Percentiles rank a stretch among this genome's conserved stretches.
phyloP scores from a whole-genome alignment of 1,139 yeast genomes.

The Diutina catenulata region DNA sequence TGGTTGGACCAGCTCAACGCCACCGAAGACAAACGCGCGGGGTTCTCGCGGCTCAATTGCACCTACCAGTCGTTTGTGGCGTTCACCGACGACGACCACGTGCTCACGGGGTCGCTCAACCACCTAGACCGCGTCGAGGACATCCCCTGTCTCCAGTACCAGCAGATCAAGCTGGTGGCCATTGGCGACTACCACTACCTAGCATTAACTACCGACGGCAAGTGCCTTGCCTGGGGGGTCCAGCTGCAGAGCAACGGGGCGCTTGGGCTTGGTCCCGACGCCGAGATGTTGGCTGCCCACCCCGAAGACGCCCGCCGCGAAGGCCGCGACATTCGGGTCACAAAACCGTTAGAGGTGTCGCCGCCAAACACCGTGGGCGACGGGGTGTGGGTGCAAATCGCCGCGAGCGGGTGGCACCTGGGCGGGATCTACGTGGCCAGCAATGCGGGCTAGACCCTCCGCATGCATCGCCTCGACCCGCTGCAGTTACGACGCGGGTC shows the following conservation, averaged over 20 bases:
- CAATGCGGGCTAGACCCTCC: no score
- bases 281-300: slow-evolving; percentile 11
- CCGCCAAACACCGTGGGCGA: neutral
- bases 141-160: slow-evolving; percentile 35
- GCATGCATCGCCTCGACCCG: no score
- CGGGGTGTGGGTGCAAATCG: slow-evolving; percentile 2
- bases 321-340: neutral
- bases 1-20: slow-evolving; percentile 18
- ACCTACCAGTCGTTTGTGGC: slow-evolving; percentile 40
- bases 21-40: slow-evolving; percentile 10
- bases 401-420: slow-evolving; percentile 5
- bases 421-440: slow-evolving; percentile 1
- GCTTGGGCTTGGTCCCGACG: slow-evolving; percentile 49
- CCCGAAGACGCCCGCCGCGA: neutral
- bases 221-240: slow-evolving; percentile 57
- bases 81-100: slow-evolving; percentile 40
- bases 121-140: slow-evolving; percentile 10
- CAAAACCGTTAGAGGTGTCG: neutral
- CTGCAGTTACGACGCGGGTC: no score
- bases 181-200: slow-evolving; percentile 68
- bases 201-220: slow-evolving; percentile 51
- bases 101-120: slow-evolving; percentile 28
- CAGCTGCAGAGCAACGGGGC: slow-evolving; percentile 59
- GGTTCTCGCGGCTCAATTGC: slow-evolving; percentile 37
- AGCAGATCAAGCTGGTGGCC: slow-evolving; percentile 42